A percentile compares a stretch with the other conserved stretches of the same genome.
phyloP scores from a whole-genome alignment of 768 basidiomycete species.

The Thelephora aurantiotincta region DNA sequence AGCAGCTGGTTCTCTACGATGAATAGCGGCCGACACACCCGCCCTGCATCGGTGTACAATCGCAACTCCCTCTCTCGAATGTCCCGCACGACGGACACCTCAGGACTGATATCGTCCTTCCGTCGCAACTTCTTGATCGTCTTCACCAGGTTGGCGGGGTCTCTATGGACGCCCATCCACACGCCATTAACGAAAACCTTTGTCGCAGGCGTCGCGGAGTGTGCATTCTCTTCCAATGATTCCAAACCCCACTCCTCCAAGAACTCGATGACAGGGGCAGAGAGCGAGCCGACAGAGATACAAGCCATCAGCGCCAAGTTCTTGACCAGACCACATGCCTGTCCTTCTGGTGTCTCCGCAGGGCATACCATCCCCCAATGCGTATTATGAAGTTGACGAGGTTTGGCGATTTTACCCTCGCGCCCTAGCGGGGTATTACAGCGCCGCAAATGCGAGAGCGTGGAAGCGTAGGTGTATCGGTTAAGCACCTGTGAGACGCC shows the following conservation, averaged over 20 bases:
- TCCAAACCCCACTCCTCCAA: slow-evolving; percentile 98
- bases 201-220: slow-evolving; percentile 69
- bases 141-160: slow-evolving; percentile 82
- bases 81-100: slow-evolving; percentile 95
- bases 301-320: slow-evolving; percentile 96
- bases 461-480: slow-evolving; percentile 97
- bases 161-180: slow-evolving; percentile 98
- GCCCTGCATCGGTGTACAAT: slow-evolving; percentile 91
- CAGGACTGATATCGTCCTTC: slow-evolving; percentile 89
- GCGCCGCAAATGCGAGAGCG: slow-evolving; percentile 92
- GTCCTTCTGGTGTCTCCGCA: slow-evolving; percentile 98
- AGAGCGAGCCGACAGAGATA: slow-evolving; percentile 93
- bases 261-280: slow-evolving; percentile 94
- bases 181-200: slow-evolving; percentile 99
- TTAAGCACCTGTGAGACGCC: slow-evolving; percentile 99
- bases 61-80: slow-evolving; percentile 92
- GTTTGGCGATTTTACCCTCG: slow-evolving; percentile 98
- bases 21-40: slow-evolving; percentile 93
- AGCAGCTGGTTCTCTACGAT: slow-evolving; percentile 90
- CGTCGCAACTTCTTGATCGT: slow-evolving; percentile 87
- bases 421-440: slow-evolving; percentile 97
- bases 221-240: slow-evolving; percentile 86
- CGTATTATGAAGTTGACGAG: slow-evolving; percentile 96
- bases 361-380: slow-evolving; percentile 99
- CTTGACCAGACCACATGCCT: slow-evolving; percentile 98